Conservation (phyloP, 73 alveolate species). For the Paramecium pentaurelia region DNA sequence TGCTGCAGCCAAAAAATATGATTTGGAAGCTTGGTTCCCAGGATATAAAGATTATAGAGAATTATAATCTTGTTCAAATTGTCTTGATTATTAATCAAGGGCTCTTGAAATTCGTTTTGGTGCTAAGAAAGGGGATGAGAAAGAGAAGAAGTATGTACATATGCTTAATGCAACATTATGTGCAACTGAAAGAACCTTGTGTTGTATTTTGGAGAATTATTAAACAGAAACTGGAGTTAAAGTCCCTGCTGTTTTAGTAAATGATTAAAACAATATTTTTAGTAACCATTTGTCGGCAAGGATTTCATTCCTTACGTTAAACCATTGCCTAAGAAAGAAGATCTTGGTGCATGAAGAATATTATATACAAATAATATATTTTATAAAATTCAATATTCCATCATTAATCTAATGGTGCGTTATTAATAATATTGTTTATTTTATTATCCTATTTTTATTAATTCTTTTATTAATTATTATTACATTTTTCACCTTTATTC, state of each 20-base stretch:
- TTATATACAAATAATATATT: background rate
- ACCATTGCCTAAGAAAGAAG: slow-evolving; percentile 60
- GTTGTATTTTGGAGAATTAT: slow-evolving; percentile 98
- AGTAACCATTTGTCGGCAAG: slow-evolving; percentile 58
- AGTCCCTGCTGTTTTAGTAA: slow-evolving; percentile 90
- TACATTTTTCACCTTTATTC: background rate
- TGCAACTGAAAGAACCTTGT: slow-evolving; percentile 98
- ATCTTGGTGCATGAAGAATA: background rate
- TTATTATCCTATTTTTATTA: background rate
- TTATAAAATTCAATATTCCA: background rate
- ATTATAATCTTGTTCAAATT: slow-evolving; percentile 94
- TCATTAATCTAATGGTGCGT: background rate
- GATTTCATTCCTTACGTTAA: slow-evolving; percentile 56
- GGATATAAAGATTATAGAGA: slow-evolving; percentile 87
- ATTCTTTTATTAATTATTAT: background rate
- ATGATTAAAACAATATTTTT: background rate
- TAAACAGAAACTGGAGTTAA: slow-evolving; percentile 93
- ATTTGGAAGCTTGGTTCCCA: slow-evolving; percentile 99
- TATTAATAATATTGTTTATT: background rate
- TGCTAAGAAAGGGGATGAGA: slow-evolving; percentile 73
- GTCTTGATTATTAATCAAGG: slow-evolving; percentile 98
- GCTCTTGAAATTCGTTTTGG: slow-evolving; percentile 87
- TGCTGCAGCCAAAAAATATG: slow-evolving; percentile 99
- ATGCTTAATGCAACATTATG: slow-evolving; percentile 98
- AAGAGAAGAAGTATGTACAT: slow-evolving; percentile 91